These are phyloP conservation scores for Clavulina sp. DNA, from an alignment of 768 basidiomycete species.

Conservation along the genomic window DNA sequence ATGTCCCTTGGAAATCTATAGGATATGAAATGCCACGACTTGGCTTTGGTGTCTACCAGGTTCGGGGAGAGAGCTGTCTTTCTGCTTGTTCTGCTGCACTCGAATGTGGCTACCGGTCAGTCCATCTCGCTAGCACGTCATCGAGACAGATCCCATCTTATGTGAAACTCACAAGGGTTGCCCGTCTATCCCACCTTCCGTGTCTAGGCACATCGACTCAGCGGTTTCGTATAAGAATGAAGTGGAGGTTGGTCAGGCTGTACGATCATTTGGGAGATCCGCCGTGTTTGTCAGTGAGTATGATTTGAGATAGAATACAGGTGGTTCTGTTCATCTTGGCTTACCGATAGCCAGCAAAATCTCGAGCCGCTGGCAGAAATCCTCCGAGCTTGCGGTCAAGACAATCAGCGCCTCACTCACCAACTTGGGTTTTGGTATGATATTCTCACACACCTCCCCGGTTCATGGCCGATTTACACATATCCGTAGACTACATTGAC, in stretches of 20 bases:
- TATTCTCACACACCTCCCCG: conserved; percentile 8
- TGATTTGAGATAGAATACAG: not conserved
- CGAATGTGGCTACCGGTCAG: conserved; percentile 44
- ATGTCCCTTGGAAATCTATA: too few relatives aligned
- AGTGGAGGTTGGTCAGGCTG: conserved; percentile 13
- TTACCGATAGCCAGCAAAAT: conserved; percentile 44
- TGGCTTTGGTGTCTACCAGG: conserved; percentile 56
- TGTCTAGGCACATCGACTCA: conserved; percentile 50
- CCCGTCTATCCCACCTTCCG: not conserved
- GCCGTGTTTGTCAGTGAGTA: conserved; percentile 55
- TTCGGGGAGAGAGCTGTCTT: conserved; percentile 29
- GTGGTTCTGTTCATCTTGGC: not conserved
- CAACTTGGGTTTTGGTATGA: conserved; percentile 40
- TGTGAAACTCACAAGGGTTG: not conserved
- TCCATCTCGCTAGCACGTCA: not conserved
- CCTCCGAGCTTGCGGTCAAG: conserved; percentile 40
- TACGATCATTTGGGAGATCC: conserved; percentile 30
- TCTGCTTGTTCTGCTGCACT: conserved; percentile 44
- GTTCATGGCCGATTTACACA: not conserved
- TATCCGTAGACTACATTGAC: conserved; percentile 38
- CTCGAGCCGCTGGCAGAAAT: conserved; percentile 31
- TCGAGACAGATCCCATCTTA: not conserved
- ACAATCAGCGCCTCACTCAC: conserved; percentile 44
- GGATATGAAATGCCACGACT: conserved; percentile 45
- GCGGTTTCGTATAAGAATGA: conserved; percentile 43